Evolutionary conservation across 345 rosid species (phyloP), one percentile per base, ranked within the genome.

Genomic region (Citrus inodora): DNA sequence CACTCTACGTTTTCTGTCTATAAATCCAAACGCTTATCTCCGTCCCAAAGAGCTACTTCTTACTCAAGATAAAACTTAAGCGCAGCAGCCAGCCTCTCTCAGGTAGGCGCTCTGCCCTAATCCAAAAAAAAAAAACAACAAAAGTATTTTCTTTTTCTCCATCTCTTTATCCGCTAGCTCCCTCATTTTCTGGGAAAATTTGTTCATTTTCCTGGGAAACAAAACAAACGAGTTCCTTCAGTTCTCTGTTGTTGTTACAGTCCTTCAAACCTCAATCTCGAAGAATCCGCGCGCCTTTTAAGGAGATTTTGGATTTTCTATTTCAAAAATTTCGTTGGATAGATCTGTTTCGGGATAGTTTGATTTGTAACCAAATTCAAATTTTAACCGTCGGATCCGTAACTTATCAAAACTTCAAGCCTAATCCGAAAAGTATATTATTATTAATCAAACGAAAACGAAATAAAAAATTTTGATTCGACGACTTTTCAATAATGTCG

Each of bases 401-500:
- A 64, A 64, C 78, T 27, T 17, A 8, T 40, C 48, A 69, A n/a
- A 22, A 27, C 28, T 1, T 28, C 9, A 48, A 27, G 17, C 13
- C 17, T 51, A 19, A 24, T 40, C 53, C 2, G 21, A 13, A 69
- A 42, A n/a, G 17, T 65, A 42, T n/a, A 21, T 9, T 27, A 40
- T 22, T 48, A 42, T 11, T 2, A 33, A 75, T 5, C 58, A 53
- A 17, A 53, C 58, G 58, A 53, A 53, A 53, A 10, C 61, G 25
- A 28, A 75, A 37, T 27, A 1, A 28, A 64, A 55, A 71, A 37
- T 30, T 64, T 48, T 9, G 5, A 60, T 27, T 38, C 65, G 25
- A 48, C 61, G 80, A 65, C 35, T 69, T 42, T 28, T 40, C 35
- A 62, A 83, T 55, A 85, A 93, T 93, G 97, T 86, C 92, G 83